Evolutionary conservation across 805 yeast genomes (phyloP), one percentile per base, ranked within the genome.

Genomic region (Saccharomycopsis capsularis): DNA sequence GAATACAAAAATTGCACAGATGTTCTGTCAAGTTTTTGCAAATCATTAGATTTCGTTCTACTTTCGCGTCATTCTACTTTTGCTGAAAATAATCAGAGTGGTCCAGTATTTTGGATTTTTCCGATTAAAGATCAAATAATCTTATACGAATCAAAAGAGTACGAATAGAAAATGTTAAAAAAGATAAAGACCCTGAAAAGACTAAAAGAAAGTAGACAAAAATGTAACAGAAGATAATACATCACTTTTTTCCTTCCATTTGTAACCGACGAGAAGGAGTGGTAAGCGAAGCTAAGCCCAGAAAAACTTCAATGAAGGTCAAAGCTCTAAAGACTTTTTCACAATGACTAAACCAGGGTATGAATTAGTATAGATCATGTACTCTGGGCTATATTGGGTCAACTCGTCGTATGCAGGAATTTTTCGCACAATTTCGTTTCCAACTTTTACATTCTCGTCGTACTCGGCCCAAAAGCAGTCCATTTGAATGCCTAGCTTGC

Each of bases 391-490:
- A 59, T 78, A 87, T 54, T 77, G 75, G 34, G 82, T 58, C 37
- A 88, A 60, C 59, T 89, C 95, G 50, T 76, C 81, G 55, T 72
- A 79, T 1, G 93, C 89, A 1, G 95, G 89, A 3, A 86, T 63
- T 50, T 71, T 73, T 29, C 75, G 64, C 25, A 56, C 55, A 43
- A 64, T 41, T 13, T 56, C 61, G 1, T 73, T 78, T 43, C 67
- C 72, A 19, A 64, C 62, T 5, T 67, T 59, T 44, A 61, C 75
- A 11, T 64, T 62, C 32, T 78, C 79, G 36, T 48, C 52, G 60
- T 78, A 77, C 55, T 88, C 95, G 6, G 87, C 85, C 90, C 91
- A 89, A 58, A 68, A 78, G 60, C 96, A 89, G 22, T 75, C 69
- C 6, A 88, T 72, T 5, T 68, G 63, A 1, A 88, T 72, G 6